phyloP scores from a whole-genome alignment of 768 basidiomycete species.

The Pholiota microspora region DNA sequence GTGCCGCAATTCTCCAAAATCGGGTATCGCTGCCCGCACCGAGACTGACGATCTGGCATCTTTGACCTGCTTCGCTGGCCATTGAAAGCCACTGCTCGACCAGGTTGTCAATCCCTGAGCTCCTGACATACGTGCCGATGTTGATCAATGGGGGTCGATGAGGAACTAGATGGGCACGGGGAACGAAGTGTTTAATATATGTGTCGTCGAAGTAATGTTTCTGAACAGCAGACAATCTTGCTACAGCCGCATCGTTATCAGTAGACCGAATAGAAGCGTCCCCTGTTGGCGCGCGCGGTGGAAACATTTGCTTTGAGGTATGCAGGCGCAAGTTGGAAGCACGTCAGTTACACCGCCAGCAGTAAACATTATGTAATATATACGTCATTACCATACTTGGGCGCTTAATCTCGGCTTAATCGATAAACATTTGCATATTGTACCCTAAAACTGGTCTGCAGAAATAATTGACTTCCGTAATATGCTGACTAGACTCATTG shows the following conservation, averaged over 20 bases:
- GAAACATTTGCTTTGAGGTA: slow-evolving; percentile 14
- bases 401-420: no score
- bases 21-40: slow-evolving; percentile 96
- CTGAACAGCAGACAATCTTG: slow-evolving; percentile 82
- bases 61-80: slow-evolving; percentile 37
- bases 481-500: no score
- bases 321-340: no score
- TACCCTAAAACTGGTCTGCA: no score
- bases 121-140: slow-evolving; percentile 88
- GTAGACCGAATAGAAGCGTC: slow-evolving; percentile 73
- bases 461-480: no score
- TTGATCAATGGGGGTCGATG: slow-evolving; percentile 89
- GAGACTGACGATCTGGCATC: slow-evolving; percentile 87
- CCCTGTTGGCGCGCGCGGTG: slow-evolving; percentile 17
- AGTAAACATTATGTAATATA: no score
- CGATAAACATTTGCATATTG: no score
- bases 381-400: no score
- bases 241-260: slow-evolving; percentile 79
- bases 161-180: slow-evolving; percentile 58
- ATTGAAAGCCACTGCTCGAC: slow-evolving; percentile 62
- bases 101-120: slow-evolving; percentile 74
- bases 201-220: slow-evolving; percentile 81
- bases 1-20: slow-evolving; percentile 87
- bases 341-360: no score
- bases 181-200: slow-evolving; percentile 66